Evolutionary conservation across 2,329 filamentous ascomycete genomes (phyloP), one percentile per base, ranked within the genome.

Genomic region (Ophiocordyceps camponoti-floridani): DNA sequence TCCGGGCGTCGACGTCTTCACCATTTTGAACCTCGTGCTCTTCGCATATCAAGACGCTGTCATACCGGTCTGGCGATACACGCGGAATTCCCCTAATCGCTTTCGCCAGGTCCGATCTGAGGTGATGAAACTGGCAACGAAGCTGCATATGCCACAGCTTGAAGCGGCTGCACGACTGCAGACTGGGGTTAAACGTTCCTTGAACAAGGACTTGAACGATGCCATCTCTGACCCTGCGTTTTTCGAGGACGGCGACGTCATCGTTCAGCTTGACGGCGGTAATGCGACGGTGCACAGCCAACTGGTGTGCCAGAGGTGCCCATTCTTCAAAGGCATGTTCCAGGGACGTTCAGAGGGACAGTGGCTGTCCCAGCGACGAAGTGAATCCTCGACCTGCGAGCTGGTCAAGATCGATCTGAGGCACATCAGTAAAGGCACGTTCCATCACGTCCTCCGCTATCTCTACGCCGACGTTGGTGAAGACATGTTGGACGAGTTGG

Each of bases 241-340:
- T 56, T 89, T 91, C 50, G 75, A 82, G 7, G 82, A 85, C 54
- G 82, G 78, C 3, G 88, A 98, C 59, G 72, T 86, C 7, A 58
- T 89, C 6, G 66, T 96, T 16, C 79, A 94, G 51, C 69, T 96
- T 11, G 77, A 84, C 47, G 82, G 79, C 19, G 74, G 75, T n/a
- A 79, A 79, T 27, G 64, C 87, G 31, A 65, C 68, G 13, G 79
- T 82, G 1, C 91, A 98, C 54, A 89, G 85, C 50, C 70, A 79
- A 4, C 61, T 96, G 4, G 60, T 95, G 33, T 88, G 86, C 51
- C 79, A 81, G 54, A 72, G 91, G 51, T 95, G 88, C 53, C 87
- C 86, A 0, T 98, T 95, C 69, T 98, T 98, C 51, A 70, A 89
- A 49, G 84, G 83, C 1, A 69, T 98, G 40, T 96, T 95, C 60